Conservation (phyloP, 306 rosid species). For the Ochetophila trinervis region DNA sequence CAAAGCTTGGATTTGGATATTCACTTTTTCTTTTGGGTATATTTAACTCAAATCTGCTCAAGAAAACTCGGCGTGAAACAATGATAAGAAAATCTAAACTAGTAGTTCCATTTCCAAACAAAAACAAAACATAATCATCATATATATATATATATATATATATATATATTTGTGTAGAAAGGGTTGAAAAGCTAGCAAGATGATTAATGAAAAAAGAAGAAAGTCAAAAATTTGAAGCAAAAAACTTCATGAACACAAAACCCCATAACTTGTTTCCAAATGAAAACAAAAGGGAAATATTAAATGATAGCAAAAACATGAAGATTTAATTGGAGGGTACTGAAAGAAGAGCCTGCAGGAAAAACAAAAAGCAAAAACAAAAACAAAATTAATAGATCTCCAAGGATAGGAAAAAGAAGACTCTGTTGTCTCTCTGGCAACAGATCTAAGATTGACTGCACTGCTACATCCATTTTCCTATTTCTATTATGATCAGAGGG, state of each 20-base stretch:
- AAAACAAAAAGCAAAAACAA: not conserved
- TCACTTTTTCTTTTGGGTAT: not conserved
- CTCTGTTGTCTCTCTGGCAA: conserved; percentile 7
- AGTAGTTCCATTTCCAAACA: no score
- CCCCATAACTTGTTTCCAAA: not conserved
- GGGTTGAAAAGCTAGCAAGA: no score
- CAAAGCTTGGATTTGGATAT: not conserved
- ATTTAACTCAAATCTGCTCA: not conserved
- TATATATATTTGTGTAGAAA: no score
- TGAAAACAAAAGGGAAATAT: no score
- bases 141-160: no score
- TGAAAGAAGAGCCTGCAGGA: no score
- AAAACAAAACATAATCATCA: no score
- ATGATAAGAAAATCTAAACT: not conserved
- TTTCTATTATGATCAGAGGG: no score
- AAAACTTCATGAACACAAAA: not conserved
- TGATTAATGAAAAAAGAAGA: not conserved
- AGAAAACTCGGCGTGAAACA: not conserved
- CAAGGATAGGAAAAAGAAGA: conserved; percentile 18
- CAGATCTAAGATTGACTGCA: conserved; percentile 20
- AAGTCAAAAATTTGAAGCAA: not conserved
- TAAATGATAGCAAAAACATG: not conserved
- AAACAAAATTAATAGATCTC: conserved; percentile 2
- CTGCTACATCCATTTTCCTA: no score
- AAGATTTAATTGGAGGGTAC: not conserved